phyloP scores from a whole-genome alignment of 352 stramenopile species.

The Vaucheria bursata region DNA sequence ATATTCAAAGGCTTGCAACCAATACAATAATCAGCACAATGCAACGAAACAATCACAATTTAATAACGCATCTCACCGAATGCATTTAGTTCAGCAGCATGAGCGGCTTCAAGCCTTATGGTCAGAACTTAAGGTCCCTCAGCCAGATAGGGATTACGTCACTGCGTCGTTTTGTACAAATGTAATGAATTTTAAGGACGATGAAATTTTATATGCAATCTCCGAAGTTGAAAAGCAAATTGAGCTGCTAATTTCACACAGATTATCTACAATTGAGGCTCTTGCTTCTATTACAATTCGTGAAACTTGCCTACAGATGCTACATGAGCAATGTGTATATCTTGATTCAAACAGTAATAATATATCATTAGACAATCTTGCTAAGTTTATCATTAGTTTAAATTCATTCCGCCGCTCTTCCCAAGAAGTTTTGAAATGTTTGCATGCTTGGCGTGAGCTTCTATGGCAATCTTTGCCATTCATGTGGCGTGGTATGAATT shows the following conservation, averaged over 20 bases:
- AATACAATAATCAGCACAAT: no score
- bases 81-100: neutral
- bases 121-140: conserved; percentile 37
- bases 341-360: neutral
- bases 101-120: conserved; percentile 30
- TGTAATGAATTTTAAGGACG: neutral
- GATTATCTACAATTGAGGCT: conserved; percentile 21
- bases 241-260: conserved; percentile 8
- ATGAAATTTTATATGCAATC: neutral
- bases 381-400: neutral
- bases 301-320: neutral
- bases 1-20: no score
- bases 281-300: conserved; percentile 19
- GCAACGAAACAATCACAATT: neutral
- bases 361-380: neutral
- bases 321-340: neutral
- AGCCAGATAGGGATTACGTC: conserved; percentile 24
- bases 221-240: conserved; percentile 1
- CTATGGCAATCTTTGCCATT: conserved; percentile 44
- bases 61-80: neutral
- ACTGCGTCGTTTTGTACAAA: conserved; percentile 10
- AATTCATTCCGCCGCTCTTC: neutral
- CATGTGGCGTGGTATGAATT: conserved; percentile 35
- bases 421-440: neutral
- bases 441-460: conserved; percentile 22